These are phyloP conservation scores for Porphyra umbilicalis DNA, from an alignment of 31 red algal genomes.

Conservation along the genomic window DNA sequence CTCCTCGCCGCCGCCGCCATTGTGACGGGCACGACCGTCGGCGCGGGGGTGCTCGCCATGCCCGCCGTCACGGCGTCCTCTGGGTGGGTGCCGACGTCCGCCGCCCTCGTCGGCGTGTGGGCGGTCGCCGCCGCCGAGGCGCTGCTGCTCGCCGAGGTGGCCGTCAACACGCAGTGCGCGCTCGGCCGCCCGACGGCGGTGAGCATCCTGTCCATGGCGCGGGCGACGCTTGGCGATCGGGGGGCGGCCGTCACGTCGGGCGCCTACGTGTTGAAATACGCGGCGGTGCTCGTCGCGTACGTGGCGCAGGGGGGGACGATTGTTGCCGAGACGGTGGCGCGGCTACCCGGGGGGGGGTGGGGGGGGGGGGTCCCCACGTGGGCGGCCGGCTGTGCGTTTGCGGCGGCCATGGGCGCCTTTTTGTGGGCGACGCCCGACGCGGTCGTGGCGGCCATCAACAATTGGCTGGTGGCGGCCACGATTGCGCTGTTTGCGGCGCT, in stretches of 20 bases:
- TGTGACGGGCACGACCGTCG: constrained; percentile 50
- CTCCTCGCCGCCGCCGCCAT: not conserved
- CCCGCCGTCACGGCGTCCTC: constrained; percentile 28
- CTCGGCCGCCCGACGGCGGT: constrained; percentile 34
- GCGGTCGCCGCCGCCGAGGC: constrained; percentile 27
- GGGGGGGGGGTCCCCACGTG: not conserved
- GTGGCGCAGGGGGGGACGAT: constrained; percentile 46
- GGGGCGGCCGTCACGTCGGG: constrained; percentile 13
- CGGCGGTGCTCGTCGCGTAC: constrained; percentile 59
- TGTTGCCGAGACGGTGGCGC: not conserved
- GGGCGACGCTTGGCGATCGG: constrained; percentile 18
- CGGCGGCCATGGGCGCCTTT: constrained; percentile 5
- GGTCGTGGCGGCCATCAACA: constrained; percentile 29
- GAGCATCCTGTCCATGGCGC: constrained; percentile 38
- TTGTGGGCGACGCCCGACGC: constrained; percentile 9
- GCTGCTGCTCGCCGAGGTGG: constrained; percentile 31
- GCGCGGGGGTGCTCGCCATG: constrained; percentile 63
- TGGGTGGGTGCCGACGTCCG: constrained; percentile 33
- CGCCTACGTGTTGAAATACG: constrained; percentile 37
- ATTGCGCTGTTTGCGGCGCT: not conserved
- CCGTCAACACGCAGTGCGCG: constrained; percentile 37
- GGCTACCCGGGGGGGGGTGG: not conserved
- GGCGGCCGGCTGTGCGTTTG: not conserved
- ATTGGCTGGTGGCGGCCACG: constrained; percentile 11
- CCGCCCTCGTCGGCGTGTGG: constrained; percentile 39